Evolutionary conservation across 176 grass and related monocot genomes (phyloP).

Genomic region (Aegilops tauschii): DNA sequence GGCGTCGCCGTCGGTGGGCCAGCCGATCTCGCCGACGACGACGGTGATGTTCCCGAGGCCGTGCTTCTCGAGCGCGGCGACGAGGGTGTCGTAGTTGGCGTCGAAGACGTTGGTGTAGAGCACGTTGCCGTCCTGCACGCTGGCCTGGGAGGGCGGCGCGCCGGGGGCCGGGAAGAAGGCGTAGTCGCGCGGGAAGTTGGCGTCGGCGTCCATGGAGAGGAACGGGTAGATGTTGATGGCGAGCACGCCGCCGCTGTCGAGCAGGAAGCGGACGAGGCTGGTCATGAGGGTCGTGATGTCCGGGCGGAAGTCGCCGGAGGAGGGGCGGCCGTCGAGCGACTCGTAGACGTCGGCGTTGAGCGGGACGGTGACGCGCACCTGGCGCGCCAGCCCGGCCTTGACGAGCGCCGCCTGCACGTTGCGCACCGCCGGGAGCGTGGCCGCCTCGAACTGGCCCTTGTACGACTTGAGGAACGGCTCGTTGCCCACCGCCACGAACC

Average conservation of each 20-base stretch:
- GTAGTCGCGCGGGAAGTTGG: slow-evolving; percentile 78
- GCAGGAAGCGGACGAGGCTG: slow-evolving; percentile 67
- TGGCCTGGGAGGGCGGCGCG: slow-evolving; percentile 33
- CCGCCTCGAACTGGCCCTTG: slow-evolving; percentile 67
- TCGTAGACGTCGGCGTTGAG: slow-evolving; percentile 97
- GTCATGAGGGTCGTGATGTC: slow-evolving; percentile 78
- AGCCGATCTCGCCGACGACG: slow-evolving; percentile 90
- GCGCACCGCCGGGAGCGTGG: slow-evolving; percentile 67
- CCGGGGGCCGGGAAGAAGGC: slow-evolving; percentile 72
- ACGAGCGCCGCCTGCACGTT: slow-evolving; percentile 93
- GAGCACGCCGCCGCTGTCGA: slow-evolving; percentile 60
- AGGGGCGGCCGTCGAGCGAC: slow-evolving; percentile 47
- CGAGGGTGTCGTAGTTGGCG: slow-evolving; percentile 95
- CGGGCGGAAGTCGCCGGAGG: slow-evolving; percentile 70
- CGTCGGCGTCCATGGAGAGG: slow-evolving; percentile 77
- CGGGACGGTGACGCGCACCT: slow-evolving; percentile 80
- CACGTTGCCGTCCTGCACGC: slow-evolving; percentile 56
- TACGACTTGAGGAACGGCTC: slow-evolving; percentile 93
- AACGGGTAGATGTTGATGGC: slow-evolving; percentile 98
- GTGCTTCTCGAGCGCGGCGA: slow-evolving; percentile 81
- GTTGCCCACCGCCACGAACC: slow-evolving; percentile 86
- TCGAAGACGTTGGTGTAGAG: slow-evolving; percentile 96
- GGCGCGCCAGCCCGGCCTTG: slow-evolving; percentile 63
- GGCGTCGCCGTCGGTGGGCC: slow-evolving; percentile 87
- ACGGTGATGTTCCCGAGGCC: slow-evolving; percentile 67